Conservation (phyloP, 2,329 filamentous ascomycete species). For the Colletotrichum theobromicola region DNA sequence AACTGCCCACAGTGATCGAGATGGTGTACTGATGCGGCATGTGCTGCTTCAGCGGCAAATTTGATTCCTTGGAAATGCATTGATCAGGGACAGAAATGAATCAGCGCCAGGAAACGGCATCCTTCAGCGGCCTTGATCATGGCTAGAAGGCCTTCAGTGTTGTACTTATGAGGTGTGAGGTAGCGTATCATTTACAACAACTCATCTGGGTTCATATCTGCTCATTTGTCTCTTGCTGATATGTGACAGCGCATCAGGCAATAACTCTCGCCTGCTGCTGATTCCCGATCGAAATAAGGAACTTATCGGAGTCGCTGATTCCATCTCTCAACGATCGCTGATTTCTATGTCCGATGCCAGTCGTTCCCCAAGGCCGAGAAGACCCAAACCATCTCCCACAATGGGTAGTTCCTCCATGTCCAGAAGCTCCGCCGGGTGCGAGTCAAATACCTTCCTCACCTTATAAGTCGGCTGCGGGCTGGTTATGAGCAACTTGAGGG, state of each 20-base stretch:
- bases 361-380: neutral
- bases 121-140: neutral
- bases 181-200: too few species aligned
- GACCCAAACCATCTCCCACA: neutral
- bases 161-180: too few species aligned
- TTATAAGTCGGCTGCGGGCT: neutral
- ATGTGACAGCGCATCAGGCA: neutral
- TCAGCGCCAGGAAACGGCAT: neutral
- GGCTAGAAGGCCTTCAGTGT: neutral
- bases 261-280: neutral
- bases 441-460: neutral
- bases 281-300: neutral
- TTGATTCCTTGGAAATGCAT: neutral
- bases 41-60: neutral
- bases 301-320: neutral
- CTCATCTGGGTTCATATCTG: too few species aligned
- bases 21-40: neutral
- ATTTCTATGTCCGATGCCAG: neutral
- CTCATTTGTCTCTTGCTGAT: neutral
- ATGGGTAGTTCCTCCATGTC: neutral
- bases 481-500: neutral
- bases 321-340: neutral
- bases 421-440: neutral
- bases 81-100: neutral
- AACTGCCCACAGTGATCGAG: constrained; percentile 26